Percentiles rank a stretch among this genome's conserved stretches.
Evolutionary conservation across 2,329 filamentous ascomycete species (phyloP).

Genomic region (Paecilomyces niveus): DNA sequence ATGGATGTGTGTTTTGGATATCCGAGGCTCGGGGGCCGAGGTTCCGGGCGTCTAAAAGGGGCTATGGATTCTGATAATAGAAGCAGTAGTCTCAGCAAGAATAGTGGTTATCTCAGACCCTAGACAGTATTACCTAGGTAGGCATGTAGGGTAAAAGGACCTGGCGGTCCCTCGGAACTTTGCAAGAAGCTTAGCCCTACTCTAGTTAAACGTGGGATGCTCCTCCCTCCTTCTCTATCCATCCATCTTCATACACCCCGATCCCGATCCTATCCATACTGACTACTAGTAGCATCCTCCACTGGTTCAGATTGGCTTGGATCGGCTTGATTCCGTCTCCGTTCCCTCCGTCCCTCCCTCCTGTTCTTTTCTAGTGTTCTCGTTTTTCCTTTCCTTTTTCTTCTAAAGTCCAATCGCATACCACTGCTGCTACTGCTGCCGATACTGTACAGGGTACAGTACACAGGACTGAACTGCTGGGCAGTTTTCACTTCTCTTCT

Average conservation of each 20-base stretch:
- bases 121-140: background rate
- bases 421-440: background rate
- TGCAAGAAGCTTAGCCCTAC: background rate
- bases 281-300: background rate
- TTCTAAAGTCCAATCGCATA: background rate
- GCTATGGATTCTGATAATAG: too few species aligned
- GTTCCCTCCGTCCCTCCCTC: slow-evolving; percentile 1
- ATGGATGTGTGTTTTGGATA: too few species aligned
- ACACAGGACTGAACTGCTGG: background rate
- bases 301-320: slow-evolving; percentile 3
- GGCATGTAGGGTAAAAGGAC: background rate
- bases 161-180: background rate
- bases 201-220: background rate
- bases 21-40: too few species aligned
- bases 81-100: too few species aligned
- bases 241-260: background rate
- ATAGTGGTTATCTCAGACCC: too few species aligned
- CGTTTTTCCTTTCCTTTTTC: background rate
- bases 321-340: background rate
- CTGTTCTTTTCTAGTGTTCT: background rate
- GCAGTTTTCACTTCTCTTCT: background rate
- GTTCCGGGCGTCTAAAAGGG: too few species aligned
- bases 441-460: background rate
- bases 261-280: background rate
- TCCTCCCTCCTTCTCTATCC: background rate